Conservation (phyloP, 169 alveolate genomes). For the Eimeria zaria region DNA sequence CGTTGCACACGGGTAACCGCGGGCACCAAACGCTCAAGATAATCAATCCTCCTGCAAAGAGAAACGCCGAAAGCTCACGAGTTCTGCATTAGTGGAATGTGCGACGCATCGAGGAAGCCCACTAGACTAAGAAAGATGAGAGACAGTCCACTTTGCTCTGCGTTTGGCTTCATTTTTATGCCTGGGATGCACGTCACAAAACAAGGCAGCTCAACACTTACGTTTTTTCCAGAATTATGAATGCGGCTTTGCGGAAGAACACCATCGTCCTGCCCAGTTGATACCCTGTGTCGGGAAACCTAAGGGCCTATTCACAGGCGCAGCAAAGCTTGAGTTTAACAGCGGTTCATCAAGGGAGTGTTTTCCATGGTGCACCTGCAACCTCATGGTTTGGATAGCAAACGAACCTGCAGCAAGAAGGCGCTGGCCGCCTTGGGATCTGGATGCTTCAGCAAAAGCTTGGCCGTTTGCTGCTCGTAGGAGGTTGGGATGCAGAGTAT, state of each 20-base stretch:
- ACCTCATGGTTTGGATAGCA: background rate
- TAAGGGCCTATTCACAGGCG: conserved; percentile 34
- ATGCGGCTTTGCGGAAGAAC: conserved; percentile 75
- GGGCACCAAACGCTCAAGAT: conserved; percentile 68
- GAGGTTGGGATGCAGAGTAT: conserved; percentile 57
- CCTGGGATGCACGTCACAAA: background rate
- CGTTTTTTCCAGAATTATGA: conserved; percentile 74
- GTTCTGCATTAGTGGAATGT: background rate
- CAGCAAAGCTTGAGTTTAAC: background rate
- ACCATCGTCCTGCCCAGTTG: conserved; percentile 81
- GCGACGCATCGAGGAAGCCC: background rate
- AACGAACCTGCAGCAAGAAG: conserved; percentile 38
- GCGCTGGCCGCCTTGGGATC: conserved; percentile 53
- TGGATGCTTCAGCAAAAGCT: conserved; percentile 13
- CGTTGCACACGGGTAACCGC: conserved; percentile 73
- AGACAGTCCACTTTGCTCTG: background rate
- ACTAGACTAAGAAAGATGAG: background rate
- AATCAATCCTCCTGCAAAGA: conserved; percentile 67
- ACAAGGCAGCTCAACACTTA: background rate
- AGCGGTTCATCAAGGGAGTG: background rate
- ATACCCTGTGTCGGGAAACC: conserved; percentile 69
- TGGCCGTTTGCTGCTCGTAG: conserved; percentile 28
- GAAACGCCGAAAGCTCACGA: background rate
- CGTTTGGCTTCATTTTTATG: background rate
- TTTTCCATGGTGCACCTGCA: background rate